Base-by-base conservation (phyloP, 2,329 filamentous ascomycete genomes). In the Sordariomycetes sp. region DNA sequence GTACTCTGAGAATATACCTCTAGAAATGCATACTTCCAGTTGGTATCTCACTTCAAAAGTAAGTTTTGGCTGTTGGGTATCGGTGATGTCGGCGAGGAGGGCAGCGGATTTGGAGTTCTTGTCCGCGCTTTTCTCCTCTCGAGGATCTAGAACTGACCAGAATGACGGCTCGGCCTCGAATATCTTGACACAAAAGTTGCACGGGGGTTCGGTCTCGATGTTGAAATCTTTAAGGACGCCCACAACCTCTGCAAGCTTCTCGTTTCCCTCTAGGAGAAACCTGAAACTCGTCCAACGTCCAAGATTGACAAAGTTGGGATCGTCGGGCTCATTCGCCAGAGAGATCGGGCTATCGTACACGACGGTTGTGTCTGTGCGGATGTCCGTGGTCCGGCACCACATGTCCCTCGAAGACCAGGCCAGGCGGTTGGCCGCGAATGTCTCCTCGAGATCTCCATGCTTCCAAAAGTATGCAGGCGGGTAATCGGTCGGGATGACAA, bases 21-120 rank as follows among this genome's bases (percentile, higher is more conserved):
- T 81, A 0, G 91, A 95, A n/a, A 97, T 77, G 66, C 92, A 97
- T 0, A 90, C 91, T 68, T 99, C 92, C 0, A 99, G 79, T 67
- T 96, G 90, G 65, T 97, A 99, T 17, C 89, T 81, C 1, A 96
- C 81, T 1, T 82, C 72, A 60, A 90, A 96, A 0, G 81, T 72
- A 3, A 92, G 74, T 12, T 10, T 48, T 17, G 20, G n/a, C 2
- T 12, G 45, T 8, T 50, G 20, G n/a, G n/a, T 24, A 50, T 50
- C 6, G 3, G 45, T 28, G 20, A 70, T 59, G 35, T 24, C 35
- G 2, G 36, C 12, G 22, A 53, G 35, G 12, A 35, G 35, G 32
- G 34, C 25, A n/a, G 20, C 24, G 20, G 42, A 22, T n/a, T 55
- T 17, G 32, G 22, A 6, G 17, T 36, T 12, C 10, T 25, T 36